Evolutionary conservation across 1,139 yeast species (phyloP).

Genomic region (Saccharomyces pastorianus): DNA sequence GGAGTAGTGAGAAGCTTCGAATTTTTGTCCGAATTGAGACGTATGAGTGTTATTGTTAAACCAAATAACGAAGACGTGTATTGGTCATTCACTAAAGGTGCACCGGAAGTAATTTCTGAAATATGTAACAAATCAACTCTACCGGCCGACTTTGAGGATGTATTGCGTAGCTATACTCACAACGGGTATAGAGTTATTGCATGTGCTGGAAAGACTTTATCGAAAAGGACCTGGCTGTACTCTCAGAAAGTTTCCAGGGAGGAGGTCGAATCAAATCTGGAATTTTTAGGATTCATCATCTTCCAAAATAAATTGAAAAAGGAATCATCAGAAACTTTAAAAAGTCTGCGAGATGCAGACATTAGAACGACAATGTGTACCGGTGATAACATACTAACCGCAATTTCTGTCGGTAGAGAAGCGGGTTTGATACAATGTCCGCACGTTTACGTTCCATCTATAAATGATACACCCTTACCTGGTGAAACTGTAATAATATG

Average conservation of each 20-base stretch:
- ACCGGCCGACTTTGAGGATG: conserved; percentile 66
- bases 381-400: conserved; percentile 91
- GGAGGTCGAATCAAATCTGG: conserved; percentile 57
- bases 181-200: conserved; percentile 93
- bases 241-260: conserved; percentile 46
- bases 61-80: conserved; percentile 33
- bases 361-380: conserved; percentile 93
- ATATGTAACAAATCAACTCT: conserved; percentile 64
- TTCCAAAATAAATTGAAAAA: conserved; percentile 85
- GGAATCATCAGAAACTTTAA: conserved; percentile 55
- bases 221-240: conserved; percentile 37
- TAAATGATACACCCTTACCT: conserved; percentile 29
- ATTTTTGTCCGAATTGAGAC: conserved; percentile 71
- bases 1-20: conserved; percentile 70
- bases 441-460: conserved; percentile 62
- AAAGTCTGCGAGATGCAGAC: conserved; percentile 53
- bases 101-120: conserved; percentile 85
- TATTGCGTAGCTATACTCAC: conserved; percentile 79
- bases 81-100: conserved; percentile 77
- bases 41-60: conserved; percentile 79
- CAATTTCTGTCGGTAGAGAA: conserved; percentile 85
- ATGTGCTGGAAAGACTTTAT: conserved; percentile 61
- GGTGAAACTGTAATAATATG: conserved; percentile 42
- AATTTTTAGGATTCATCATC: conserved; percentile 78
- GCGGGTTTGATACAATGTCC: conserved; percentile 52